These are phyloP conservation scores for Ascobolus immersus DNA, from an alignment of 495 filamentous ascomycete species.

Conservation along the genomic window DNA sequence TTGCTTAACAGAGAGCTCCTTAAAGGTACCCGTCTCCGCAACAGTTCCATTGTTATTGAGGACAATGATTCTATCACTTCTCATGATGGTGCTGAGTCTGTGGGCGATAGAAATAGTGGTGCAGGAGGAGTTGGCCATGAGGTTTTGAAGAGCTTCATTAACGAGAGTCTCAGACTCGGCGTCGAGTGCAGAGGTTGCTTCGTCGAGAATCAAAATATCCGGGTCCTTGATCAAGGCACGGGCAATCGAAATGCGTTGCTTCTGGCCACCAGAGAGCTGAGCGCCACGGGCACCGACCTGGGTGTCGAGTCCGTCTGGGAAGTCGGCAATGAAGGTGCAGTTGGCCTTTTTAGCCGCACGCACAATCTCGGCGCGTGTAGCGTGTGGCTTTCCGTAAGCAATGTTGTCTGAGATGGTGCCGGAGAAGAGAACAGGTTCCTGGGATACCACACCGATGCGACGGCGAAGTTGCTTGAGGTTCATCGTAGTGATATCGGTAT, in stretches of 20 bases:
- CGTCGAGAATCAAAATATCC: constrained; percentile 87
- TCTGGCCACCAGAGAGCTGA: constrained; percentile 86
- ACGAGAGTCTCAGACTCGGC: constrained; percentile 95
- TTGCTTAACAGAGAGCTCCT: constrained; percentile 40
- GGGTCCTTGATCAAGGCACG: constrained; percentile 84
- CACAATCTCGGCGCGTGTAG: constrained; percentile 56
- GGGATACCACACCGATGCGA: constrained; percentile 80
- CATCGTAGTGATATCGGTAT: constrained; percentile 57
- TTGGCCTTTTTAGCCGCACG: constrained; percentile 81
- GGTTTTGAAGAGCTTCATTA: constrained; percentile 56
- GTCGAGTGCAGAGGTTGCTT: constrained; percentile 79
- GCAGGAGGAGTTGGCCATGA: constrained; percentile 51
- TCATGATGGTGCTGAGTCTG: constrained; percentile 82
- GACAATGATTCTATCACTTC: constrained; percentile 76
- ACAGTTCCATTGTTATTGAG: constrained; percentile 62
- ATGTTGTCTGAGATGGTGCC: constrained; percentile 95
- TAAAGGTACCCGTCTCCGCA: constrained; percentile 68
- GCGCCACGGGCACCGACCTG: constrained; percentile 78
- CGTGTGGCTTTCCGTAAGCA: constrained; percentile 63
- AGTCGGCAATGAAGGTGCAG: constrained; percentile 86
- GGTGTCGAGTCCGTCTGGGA: constrained; percentile 86
- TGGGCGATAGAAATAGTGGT: constrained; percentile 86
- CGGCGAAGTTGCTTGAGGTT: constrained; percentile 86
- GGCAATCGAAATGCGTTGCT: constrained; percentile 93
- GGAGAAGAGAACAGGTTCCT: constrained; percentile 90